phyloP scores from a whole-genome alignment of 805 yeast species.

The Wickerhamomyces queroliae region DNA sequence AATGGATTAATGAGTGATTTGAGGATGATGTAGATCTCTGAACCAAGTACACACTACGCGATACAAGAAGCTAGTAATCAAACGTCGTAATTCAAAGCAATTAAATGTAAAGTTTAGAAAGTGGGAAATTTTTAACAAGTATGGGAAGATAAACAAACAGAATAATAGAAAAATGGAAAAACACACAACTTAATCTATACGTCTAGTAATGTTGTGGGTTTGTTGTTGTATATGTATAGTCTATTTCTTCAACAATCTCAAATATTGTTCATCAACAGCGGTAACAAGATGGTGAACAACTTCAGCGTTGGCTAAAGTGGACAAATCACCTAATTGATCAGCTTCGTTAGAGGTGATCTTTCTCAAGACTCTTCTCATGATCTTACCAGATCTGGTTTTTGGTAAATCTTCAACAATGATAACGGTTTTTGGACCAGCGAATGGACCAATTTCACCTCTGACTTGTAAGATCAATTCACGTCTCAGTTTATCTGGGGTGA shows the following conservation, averaged over 20 bases:
- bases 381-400: conserved; percentile 97
- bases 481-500: conserved; percentile 38
- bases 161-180: neutral
- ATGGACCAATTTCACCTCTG: conserved; percentile 84
- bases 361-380: conserved; percentile 96
- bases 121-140: too few species aligned
- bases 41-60: too few species aligned
- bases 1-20: too few species aligned
- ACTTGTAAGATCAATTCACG: conserved; percentile 81
- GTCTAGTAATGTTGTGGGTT: neutral
- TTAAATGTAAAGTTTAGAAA: too few species aligned
- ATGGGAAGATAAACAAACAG: too few species aligned
- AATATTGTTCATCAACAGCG: conserved; percentile 38
- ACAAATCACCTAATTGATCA: conserved; percentile 86
- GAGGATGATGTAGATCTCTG: too few species aligned
- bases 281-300: conserved; percentile 73
- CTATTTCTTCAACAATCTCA: conserved; percentile 5
- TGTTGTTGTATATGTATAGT: neutral
- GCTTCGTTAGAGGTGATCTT: conserved; percentile 90
- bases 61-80: too few species aligned
- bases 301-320: conserved; percentile 83
- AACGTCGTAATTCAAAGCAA: too few species aligned
- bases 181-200: neutral
- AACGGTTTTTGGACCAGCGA: conserved; percentile 89
- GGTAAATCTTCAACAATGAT: conserved; percentile 87